Evolutionary conservation across 306 rosid genomes (phyloP), one percentile per base, ranked within the genome.

Genomic region (Lathyrus oleraceus): DNA sequence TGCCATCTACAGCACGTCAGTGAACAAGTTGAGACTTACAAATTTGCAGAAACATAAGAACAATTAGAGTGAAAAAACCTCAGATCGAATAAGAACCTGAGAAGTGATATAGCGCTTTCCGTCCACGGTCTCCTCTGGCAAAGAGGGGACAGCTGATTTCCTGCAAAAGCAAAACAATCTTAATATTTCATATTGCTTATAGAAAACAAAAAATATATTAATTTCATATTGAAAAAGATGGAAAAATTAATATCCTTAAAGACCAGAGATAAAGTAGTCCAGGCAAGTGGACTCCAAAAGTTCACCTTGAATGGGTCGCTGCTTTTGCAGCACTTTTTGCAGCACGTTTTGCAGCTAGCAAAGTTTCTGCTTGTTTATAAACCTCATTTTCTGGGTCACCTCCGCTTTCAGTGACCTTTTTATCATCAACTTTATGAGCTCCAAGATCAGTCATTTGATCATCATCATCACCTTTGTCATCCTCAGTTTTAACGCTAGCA

Each of bases 261-360:
- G 27, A 16, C 12, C 8, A 45, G 32, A 45, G 21, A 49, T 20
- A 56, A n/a, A 71, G 56, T 15, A 51, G 40, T 8, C 43, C 38
- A 30, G 15, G 23, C 39, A 56, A 79, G 51, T 38, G 52, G 59
- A 49, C 58, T 52, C 47, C 60, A 49, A 58, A 61, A 73, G 28
- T 57, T 72, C 69, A 89, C 96, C 96, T 87, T 1, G 90, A 76
- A 81, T 74, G 79, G 47, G 65, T 67, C 75, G 42, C 76, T 69
- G 87, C 76, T 74, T 91, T 87, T 51, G 88, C 94, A 71, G 94
- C 87, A 17, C 78, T 82, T 81, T 86, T 87, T 38, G 85, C 94
- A 71, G 94, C 87, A 17, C 78, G 84, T 81, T 86, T 87, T 38
- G 85, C 84, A 61, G 84, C 90, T 62, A 77, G 78, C 40, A 69